A percentile compares a stretch with the other conserved stretches of the same genome.
These are phyloP conservation scores for Clitocybe nebularis DNA, from an alignment of 1,284 basidiomycete genomes.

Conservation along the genomic window DNA sequence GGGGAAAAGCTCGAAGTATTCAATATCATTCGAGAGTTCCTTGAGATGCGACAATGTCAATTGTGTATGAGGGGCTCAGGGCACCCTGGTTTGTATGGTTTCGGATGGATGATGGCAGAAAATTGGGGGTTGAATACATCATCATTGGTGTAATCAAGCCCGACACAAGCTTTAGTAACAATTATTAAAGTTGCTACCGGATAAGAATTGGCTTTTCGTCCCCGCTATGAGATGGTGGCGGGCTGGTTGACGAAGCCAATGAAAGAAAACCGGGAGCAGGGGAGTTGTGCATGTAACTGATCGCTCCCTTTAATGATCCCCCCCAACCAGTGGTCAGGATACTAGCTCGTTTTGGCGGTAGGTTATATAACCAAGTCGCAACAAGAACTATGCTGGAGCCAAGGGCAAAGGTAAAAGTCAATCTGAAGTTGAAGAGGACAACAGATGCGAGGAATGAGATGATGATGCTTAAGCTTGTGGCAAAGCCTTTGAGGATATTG, in stretches of 20 bases:
- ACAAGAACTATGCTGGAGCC: slow-evolving; percentile 81
- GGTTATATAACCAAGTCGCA: slow-evolving; percentile 90
- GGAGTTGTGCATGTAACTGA: slow-evolving; percentile 13
- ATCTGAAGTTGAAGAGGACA: slow-evolving; percentile 81
- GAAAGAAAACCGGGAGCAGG: slow-evolving; percentile 11
- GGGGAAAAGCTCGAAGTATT: too few species aligned
- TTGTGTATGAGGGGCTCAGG: too few species aligned
- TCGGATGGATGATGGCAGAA: too few species aligned
- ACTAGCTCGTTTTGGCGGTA: slow-evolving; percentile 37
- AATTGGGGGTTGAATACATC: too few species aligned
- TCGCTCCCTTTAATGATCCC: slow-evolving; percentile 22
- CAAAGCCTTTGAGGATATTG: slow-evolving; percentile 92
- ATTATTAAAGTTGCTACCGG: too few species aligned
- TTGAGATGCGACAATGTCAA: too few species aligned
- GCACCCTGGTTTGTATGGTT: too few species aligned
- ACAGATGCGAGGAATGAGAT: slow-evolving; percentile 91
- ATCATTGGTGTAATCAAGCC: too few species aligned
- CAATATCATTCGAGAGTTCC: too few species aligned
- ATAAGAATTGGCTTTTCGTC: too few species aligned
- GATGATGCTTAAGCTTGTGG: slow-evolving; percentile 89
- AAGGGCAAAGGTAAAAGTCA: slow-evolving; percentile 81
- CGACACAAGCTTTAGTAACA: too few species aligned
- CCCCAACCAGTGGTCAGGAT: slow-evolving; percentile 20
- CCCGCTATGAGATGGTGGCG: too few species aligned
- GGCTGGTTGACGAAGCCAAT: background rate